These are phyloP conservation scores for Pyrenophora graminea DNA, from an alignment of 2,329 filamentous ascomycete genomes.

Conservation along the genomic window DNA sequence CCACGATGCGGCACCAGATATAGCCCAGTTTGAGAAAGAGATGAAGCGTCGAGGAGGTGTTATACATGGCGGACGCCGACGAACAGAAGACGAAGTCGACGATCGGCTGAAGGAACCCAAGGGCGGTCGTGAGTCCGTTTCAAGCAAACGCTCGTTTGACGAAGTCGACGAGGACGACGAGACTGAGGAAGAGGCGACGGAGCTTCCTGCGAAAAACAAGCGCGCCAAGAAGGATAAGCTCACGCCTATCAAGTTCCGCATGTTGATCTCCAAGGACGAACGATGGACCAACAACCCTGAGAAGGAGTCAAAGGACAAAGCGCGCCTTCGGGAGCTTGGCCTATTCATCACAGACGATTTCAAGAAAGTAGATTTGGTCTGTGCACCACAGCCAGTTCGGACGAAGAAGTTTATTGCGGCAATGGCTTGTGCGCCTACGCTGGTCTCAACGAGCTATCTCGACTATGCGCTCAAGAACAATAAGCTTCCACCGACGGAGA, in stretches of 20 bases:
- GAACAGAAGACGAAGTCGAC: conserved; percentile 43
- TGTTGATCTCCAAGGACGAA: conserved; percentile 83
- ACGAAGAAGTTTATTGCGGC: conserved; percentile 94
- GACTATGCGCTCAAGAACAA: conserved; percentile 74
- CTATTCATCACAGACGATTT: conserved; percentile 79
- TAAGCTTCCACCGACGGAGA: conserved; percentile 64
- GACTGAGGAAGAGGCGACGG: conserved; percentile 52
- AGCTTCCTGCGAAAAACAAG: conserved; percentile 65
- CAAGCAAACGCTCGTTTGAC: conserved; percentile 52
- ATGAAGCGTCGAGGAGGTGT: conserved; percentile 77
- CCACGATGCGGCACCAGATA: conserved; percentile 78
- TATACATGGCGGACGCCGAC: conserved; percentile 57
- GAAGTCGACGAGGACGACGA: conserved; percentile 49
- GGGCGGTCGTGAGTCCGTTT: conserved; percentile 44
- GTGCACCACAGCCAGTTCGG: conserved; percentile 82
- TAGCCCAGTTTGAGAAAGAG: conserved; percentile 90
- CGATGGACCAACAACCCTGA: conserved; percentile 75
- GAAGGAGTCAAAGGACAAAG: conserved; percentile 79
- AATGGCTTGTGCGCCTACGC: conserved; percentile 75
- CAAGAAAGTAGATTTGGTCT: conserved; percentile 79
- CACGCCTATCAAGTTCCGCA: conserved; percentile 70
- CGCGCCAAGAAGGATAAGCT: conserved; percentile 55
- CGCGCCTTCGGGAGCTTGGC: conserved; percentile 79
- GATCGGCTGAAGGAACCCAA: conserved; percentile 38
- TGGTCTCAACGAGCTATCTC: conserved; percentile 79